Evolutionary conservation across 2,329 filamentous ascomycete genomes (phyloP).

Genomic region (Cercospora sp.): DNA sequence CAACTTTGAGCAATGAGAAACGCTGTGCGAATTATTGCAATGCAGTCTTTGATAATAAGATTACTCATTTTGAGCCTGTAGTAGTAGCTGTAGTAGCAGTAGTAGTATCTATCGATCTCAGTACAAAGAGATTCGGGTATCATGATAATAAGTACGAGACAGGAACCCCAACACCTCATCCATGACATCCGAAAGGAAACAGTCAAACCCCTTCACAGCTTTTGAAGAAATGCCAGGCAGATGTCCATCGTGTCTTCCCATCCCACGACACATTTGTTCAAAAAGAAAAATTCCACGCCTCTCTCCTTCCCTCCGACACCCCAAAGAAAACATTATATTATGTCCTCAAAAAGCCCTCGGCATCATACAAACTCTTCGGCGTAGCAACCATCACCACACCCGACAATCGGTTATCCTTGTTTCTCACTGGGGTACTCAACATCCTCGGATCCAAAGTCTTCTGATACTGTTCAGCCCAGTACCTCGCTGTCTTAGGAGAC

Average conservation of each 20-base stretch:
- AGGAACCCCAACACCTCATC: background rate
- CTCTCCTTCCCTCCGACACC: background rate
- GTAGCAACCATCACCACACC: conserved; percentile 34
- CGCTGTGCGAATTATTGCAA: background rate
- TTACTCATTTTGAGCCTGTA: background rate
- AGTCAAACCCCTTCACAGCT: too few species aligned
- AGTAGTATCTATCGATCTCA: background rate
- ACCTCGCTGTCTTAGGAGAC: background rate
- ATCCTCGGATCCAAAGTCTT: conserved; percentile 19
- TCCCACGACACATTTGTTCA: background rate
- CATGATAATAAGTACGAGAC: background rate
- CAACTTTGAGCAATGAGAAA: too few species aligned
- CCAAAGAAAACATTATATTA: conserved; percentile 3
- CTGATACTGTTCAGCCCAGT: background rate
- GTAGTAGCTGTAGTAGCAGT: background rate
- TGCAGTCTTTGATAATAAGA: background rate
- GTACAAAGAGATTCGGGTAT: background rate
- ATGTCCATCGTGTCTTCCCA: background rate
- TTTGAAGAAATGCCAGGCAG: too few species aligned
- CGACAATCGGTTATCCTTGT: background rate
- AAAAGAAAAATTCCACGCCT: background rate
- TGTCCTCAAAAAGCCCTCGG: conserved; percentile 41
- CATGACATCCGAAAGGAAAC: background rate
- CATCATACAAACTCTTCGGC: conserved; percentile 51
- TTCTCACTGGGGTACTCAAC: conserved; percentile 23